Percentiles rank a stretch among this genome's conserved stretches.
Evolutionary conservation across 108 stramenopile species (phyloP).

Genomic region (Schizochytrium sp.): DNA sequence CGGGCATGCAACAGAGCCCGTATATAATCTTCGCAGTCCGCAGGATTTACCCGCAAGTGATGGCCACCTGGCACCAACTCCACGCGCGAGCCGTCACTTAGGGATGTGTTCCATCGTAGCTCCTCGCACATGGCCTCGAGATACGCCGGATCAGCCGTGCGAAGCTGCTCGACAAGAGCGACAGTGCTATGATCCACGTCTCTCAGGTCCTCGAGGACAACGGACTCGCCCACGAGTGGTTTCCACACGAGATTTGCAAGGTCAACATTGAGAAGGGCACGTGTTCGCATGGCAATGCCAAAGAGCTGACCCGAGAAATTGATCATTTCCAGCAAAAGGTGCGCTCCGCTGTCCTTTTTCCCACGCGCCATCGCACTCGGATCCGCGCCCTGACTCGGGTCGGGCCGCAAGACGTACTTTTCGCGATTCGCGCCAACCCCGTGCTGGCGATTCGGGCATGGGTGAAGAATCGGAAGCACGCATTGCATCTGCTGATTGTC

Average conservation of each 20-base stretch:
- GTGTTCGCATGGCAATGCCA: slow-evolving; percentile 34
- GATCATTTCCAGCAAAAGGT: slow-evolving; percentile 31
- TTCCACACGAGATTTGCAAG: slow-evolving; percentile 45
- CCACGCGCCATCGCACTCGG: neutral
- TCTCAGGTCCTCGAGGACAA: slow-evolving; percentile 29
- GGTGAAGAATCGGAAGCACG: slow-evolving; percentile 31
- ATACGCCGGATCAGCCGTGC: neutral
- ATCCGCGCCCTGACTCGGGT: neutral
- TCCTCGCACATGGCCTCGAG: slow-evolving; percentile 15
- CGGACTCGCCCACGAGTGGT: slow-evolving; percentile 30
- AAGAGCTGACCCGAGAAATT: slow-evolving; percentile 43
- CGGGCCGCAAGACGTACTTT: slow-evolving; percentile 23
- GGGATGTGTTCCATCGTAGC: slow-evolving; percentile 16
- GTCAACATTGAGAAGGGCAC: slow-evolving; percentile 32
- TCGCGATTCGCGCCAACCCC: slow-evolving; percentile 40
- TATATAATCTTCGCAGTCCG: neutral
- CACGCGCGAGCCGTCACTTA: neutral
- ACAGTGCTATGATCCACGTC: slow-evolving; percentile 36
- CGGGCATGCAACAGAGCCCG: neutral
- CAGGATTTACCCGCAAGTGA: neutral
- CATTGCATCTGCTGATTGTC: neutral
- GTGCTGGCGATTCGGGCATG: slow-evolving; percentile 37
- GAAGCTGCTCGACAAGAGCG: slow-evolving; percentile 25
- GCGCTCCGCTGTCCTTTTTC: neutral
- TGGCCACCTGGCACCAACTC: slow-evolving; percentile 13